phyloP scores from a whole-genome alignment of 2,329 filamentous ascomycete species.

The Hypocrella siamensis region DNA sequence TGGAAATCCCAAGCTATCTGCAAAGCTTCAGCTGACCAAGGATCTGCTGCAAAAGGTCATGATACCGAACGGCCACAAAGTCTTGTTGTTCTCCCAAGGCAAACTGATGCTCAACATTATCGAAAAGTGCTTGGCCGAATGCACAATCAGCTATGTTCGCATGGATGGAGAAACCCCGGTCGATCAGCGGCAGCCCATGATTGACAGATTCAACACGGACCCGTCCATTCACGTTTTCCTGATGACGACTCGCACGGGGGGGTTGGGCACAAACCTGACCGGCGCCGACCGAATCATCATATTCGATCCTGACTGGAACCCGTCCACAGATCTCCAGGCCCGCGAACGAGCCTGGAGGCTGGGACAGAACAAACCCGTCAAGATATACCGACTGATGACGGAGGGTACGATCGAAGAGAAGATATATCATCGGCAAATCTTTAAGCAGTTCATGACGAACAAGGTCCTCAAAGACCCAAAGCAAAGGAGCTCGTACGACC shows the following conservation, averaged over 20 bases:
- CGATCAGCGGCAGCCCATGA: constrained; percentile 72
- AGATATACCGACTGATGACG: constrained; percentile 95
- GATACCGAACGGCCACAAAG: constrained; percentile 84
- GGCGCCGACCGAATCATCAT: constrained; percentile 95
- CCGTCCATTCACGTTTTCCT: constrained; percentile 74
- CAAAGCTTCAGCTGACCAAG: constrained; percentile 92
- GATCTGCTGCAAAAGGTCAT: constrained; percentile 67
- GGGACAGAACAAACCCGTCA: constrained; percentile 87
- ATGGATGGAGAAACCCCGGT: constrained; percentile 93
- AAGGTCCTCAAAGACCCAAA: constrained; percentile 92
- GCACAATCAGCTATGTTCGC: constrained; percentile 59
- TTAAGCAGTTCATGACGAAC: constrained; percentile 95
- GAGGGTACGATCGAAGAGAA: constrained; percentile 98
- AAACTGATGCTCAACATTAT: constrained; percentile 93
- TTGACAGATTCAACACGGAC: constrained; percentile 83
- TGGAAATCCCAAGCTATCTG: constrained; percentile 64
- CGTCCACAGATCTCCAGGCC: constrained; percentile 88
- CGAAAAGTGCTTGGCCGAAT: constrained; percentile 61
- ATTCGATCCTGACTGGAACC: constrained; percentile 98
- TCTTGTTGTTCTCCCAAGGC: constrained; percentile 81
- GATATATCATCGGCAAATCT: constrained; percentile 96
- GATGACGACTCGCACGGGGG: constrained; percentile 88
- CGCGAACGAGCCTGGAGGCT: constrained; percentile 91
- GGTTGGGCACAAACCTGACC: constrained; percentile 84
- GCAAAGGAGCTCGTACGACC: constrained; percentile 78